Percentiles rank a stretch among this genome's conserved stretches.
Evolutionary conservation across 192 early-diverging fungal species (phyloP).

Genomic region (Entrophospora sp.): DNA sequence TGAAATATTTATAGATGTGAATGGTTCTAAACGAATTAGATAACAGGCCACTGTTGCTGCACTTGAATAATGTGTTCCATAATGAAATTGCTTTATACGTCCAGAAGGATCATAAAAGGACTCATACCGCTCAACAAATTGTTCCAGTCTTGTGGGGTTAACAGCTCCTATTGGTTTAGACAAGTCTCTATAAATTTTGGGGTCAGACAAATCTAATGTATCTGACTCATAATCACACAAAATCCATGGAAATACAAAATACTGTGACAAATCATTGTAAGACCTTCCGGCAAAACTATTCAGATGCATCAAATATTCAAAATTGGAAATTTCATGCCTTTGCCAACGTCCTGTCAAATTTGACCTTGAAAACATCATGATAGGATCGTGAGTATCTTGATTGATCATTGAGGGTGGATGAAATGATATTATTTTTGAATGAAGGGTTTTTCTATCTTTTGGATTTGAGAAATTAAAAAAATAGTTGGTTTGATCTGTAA

Average conservation of each 20-base stretch:
- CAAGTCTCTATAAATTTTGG: constrained; percentile 67
- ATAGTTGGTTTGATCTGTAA: constrained; percentile 21
- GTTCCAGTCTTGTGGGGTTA: constrained; percentile 46
- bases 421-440: background rate
- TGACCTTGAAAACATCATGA: background rate
- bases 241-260: constrained; percentile 89
- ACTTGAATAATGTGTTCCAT: constrained; percentile 91
- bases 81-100: constrained; percentile 54
- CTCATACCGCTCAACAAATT: constrained; percentile 45
- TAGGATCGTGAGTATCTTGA: constrained; percentile 13
- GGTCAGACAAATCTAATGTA: constrained; percentile 54
- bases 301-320: constrained; percentile 83
- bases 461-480: constrained; percentile 18
- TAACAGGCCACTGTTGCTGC: constrained; percentile 74
- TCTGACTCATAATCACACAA: constrained; percentile 59
- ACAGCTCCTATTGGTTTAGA: constrained; percentile 79
- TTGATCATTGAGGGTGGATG: constrained; percentile 8
- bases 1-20: constrained; percentile 40
- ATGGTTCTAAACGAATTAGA: constrained; percentile 77
- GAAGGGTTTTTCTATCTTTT: background rate
- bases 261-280: constrained; percentile 75
- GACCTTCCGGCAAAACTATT: constrained; percentile 75
- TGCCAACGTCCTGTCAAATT: constrained; percentile 65
- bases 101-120: constrained; percentile 35
- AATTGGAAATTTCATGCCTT: constrained; percentile 72